phyloP scores from a whole-genome alignment of 1,139 yeast species.

The Nadsonia commutata region DNA sequence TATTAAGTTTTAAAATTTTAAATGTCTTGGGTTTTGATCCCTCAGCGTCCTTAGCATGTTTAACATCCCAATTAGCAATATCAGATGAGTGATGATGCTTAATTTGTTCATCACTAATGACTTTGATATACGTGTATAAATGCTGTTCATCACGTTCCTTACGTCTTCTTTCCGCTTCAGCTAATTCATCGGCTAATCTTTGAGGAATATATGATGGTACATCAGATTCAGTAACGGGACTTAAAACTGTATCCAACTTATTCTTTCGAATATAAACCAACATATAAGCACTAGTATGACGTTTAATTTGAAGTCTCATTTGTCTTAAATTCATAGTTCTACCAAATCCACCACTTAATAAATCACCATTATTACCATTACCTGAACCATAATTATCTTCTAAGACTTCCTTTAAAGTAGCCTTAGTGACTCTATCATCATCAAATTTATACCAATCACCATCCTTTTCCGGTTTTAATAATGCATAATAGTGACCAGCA shows the following conservation, averaged over 20 bases:
- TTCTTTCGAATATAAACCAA: slow-evolving; percentile 74
- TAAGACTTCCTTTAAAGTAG: slow-evolving; percentile 69
- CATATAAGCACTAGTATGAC: slow-evolving; percentile 95
- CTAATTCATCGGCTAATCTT: slow-evolving; percentile 47
- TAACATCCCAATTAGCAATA: slow-evolving; percentile 29
- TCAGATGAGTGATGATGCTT: slow-evolving; percentile 61
- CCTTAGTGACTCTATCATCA: slow-evolving; percentile 87
- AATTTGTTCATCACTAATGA: slow-evolving; percentile 40
- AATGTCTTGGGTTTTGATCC: slow-evolving; percentile 37
- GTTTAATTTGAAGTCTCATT: slow-evolving; percentile 26
- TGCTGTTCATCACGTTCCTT: slow-evolving; percentile 68
- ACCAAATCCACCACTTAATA: not conserved
- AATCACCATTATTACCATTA: slow-evolving; percentile 21
- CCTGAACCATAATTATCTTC: slow-evolving; percentile 82
- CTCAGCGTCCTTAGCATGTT: slow-evolving; percentile 13
- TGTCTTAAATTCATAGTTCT: slow-evolving; percentile 6
- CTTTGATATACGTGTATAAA: slow-evolving; percentile 46
- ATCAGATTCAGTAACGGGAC: slow-evolving; percentile 38
- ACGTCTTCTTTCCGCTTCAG: slow-evolving; percentile 40
- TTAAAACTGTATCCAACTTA: slow-evolving; percentile 42
- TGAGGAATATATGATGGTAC: slow-evolving; percentile 60
- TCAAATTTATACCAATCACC: slow-evolving; percentile 84
- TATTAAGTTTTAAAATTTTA: slow-evolving; percentile 44
- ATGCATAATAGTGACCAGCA: slow-evolving; percentile 91
- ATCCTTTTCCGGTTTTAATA: slow-evolving; percentile 65